Base-by-base conservation (phyloP, 2,329 filamentous ascomycete genomes). In the Phaeomoniella chlamydospora region DNA sequence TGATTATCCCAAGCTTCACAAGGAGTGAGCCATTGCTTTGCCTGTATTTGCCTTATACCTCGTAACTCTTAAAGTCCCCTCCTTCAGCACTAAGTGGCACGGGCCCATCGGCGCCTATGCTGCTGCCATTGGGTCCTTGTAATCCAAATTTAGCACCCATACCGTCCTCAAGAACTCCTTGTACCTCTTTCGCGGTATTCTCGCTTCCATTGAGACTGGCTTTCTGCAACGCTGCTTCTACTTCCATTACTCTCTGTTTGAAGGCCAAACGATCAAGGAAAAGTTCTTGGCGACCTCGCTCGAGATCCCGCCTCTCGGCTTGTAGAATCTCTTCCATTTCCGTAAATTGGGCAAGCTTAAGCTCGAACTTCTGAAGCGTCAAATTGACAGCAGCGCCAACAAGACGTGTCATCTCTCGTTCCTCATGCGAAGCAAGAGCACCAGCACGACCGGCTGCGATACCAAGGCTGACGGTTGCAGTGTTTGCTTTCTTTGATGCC, bases 341-440 rank as follows among this genome's bases (percentile, higher is more conserved):
- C 49, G 83, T 80, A 60, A 98, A 98, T 56, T 96, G 93, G 51
- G 85, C 79, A 40, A 98, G 70, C 62, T 98, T 98, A 49, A 96
- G 67, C 59, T 96, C 86, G 42, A 96, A 77, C 61, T 98, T 98
- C 53, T 94, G 80, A 19, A 96, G 67, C n/a, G 84, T 88, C 10
- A 93, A 70, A 53, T 98, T 98, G 36, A 94, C 84, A 0, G 86
- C 85, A 4, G 86, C 81, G 2, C 86, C 88, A 6, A 98, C 84
- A 33, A 96, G 74, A 12, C 86, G 81, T 14, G 87, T 93, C 74
- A 96, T 90, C 59, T 94, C 86, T 39, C 92, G 82, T 58, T 98
- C 90, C 57, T 96, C 88, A 48, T 96, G 86, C 3, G 88, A 94
- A 17, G 88, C 87, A 19, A 98, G 75, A 3, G 80, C 90, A 5